Conservation (phyloP, 306 rosid species). For the Malus sylvestris region DNA sequence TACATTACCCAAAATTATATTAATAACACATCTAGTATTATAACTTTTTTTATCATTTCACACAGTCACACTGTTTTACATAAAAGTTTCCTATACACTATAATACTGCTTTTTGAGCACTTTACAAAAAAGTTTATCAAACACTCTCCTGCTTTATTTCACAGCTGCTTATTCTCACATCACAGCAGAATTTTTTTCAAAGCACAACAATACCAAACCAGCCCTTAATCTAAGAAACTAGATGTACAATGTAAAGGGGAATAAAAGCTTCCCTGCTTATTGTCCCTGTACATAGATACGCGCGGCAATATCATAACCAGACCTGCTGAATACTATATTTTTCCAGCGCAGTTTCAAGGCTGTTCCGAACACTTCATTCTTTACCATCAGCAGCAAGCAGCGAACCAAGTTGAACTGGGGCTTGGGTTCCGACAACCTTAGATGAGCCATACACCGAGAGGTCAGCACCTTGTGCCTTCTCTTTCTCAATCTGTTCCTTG, state of each 20-base stretch:
- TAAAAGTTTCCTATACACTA: too few relatives aligned
- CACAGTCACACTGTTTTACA: too few relatives aligned
- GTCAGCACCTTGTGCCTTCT: slow-evolving; percentile 70
- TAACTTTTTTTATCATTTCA: too few relatives aligned
- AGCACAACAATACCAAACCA: too few relatives aligned
- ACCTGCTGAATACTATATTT: not conserved
- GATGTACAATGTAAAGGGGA: slow-evolving; percentile 2
- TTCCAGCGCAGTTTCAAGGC: not conserved
- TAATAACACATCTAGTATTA: too few relatives aligned
- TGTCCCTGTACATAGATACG: slow-evolving; percentile 8
- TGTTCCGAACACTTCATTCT: slow-evolving; percentile 31
- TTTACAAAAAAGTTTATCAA: too few relatives aligned
- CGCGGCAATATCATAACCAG: slow-evolving; percentile 6
- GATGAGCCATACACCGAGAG: slow-evolving; percentile 71
- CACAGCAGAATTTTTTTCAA: too few relatives aligned
- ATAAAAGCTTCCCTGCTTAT: slow-evolving; percentile 17
- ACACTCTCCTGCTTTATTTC: too few relatives aligned
- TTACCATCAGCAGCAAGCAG: slow-evolving; percentile 93
- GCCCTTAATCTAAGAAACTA: slow-evolving; percentile 4
- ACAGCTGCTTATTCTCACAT: too few relatives aligned
- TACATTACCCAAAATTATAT: too few relatives aligned
- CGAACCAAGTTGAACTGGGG: slow-evolving; percentile 94
- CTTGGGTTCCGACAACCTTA: slow-evolving; percentile 96
- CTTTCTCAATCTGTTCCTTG: slow-evolving; percentile 95
- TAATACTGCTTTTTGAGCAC: too few relatives aligned